A percentile compares a stretch with the other conserved stretches of the same genome.
Evolutionary conservation across 495 filamentous ascomycete genomes (phyloP).

Genomic region (Immersiella caudata): DNA sequence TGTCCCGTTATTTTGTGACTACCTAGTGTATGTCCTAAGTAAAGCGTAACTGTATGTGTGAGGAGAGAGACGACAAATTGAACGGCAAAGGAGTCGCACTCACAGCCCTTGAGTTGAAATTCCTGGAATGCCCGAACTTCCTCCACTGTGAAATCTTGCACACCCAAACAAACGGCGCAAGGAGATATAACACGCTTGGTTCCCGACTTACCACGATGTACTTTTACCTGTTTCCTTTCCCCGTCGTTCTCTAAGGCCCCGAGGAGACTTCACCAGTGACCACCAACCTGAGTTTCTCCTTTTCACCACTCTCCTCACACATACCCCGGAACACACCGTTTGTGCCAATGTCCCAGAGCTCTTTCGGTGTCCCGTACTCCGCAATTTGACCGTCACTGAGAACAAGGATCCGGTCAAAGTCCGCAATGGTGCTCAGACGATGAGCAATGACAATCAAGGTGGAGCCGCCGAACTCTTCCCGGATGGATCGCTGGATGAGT

Average conservation of each 20-base stretch:
- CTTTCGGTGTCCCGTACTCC: constrained; percentile 67
- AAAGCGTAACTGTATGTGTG: no score
- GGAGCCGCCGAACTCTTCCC: constrained; percentile 18
- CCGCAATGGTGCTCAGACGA: constrained; percentile 23
- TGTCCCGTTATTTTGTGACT: no score
- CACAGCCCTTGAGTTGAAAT: no score
- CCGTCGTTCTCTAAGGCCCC: not conserved
- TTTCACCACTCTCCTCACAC: constrained; percentile 72
- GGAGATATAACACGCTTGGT: not conserved
- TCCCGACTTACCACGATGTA: not conserved
- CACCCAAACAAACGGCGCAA: not conserved
- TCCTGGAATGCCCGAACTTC: not conserved
- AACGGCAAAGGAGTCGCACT: no score
- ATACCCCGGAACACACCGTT: constrained; percentile 64
- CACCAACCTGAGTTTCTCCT: constrained; percentile 56
- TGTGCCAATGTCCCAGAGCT: constrained; percentile 57
- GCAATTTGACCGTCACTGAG: constrained; percentile 69
- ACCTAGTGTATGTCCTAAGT: no score
- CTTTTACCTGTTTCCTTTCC: not conserved
- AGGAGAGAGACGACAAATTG: no score
- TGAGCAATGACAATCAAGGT: constrained; percentile 27
- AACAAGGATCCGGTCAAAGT: constrained; percentile 61
- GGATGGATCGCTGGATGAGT: constrained; percentile 22
- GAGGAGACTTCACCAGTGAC: constrained; percentile 30
- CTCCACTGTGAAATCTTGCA: not conserved